Evolutionary conservation across 805 yeast genomes (phyloP).

Genomic region (Suhomyces tanzawaensis): DNA sequence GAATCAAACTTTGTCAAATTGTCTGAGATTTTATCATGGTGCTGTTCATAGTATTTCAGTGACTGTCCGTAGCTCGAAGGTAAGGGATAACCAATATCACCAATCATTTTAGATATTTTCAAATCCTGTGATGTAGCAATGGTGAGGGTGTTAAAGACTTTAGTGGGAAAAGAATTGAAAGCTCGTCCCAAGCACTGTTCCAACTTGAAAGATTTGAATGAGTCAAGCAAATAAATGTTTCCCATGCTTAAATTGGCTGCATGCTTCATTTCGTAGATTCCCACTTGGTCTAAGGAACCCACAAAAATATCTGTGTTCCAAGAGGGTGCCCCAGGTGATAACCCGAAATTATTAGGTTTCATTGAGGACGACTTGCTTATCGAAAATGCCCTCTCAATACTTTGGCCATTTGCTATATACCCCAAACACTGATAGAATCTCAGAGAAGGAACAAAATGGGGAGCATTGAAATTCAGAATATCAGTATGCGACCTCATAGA

Average conservation of each 20-base stretch:
- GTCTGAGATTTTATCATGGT: slow-evolving; percentile 34
- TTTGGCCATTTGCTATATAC: slow-evolving; percentile 28
- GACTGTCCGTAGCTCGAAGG: slow-evolving; percentile 30
- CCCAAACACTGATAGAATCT: slow-evolving; percentile 30
- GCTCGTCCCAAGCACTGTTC: slow-evolving; percentile 3
- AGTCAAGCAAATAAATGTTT: slow-evolving; percentile 24
- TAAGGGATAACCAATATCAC: slow-evolving; percentile 28
- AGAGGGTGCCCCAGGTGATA: slow-evolving; percentile 15
- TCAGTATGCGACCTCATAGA: slow-evolving; percentile 36
- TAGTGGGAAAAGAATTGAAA: background rate
- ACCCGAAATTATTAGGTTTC: slow-evolving; percentile 22
- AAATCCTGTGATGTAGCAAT: slow-evolving; percentile 30
- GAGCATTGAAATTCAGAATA: slow-evolving; percentile 28
- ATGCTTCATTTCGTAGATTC: slow-evolving; percentile 41
- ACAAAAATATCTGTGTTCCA: slow-evolving; percentile 33
- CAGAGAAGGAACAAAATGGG: slow-evolving; percentile 22
- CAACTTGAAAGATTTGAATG: slow-evolving; percentile 27
- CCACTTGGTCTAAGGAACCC: slow-evolving; percentile 42
- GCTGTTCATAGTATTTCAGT: slow-evolving; percentile 17
- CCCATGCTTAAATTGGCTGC: slow-evolving; percentile 36
- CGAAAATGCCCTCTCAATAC: slow-evolving; percentile 16
- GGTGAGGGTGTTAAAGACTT: slow-evolving; percentile 18
- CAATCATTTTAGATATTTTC: slow-evolving; percentile 32
- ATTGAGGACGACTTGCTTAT: slow-evolving; percentile 14
- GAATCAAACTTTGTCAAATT: slow-evolving; percentile 30